Evolutionary conservation across 2,329 filamentous ascomycete genomes (phyloP), one percentile per base, ranked within the genome.

Genomic region (Colletotrichum graminicola): DNA sequence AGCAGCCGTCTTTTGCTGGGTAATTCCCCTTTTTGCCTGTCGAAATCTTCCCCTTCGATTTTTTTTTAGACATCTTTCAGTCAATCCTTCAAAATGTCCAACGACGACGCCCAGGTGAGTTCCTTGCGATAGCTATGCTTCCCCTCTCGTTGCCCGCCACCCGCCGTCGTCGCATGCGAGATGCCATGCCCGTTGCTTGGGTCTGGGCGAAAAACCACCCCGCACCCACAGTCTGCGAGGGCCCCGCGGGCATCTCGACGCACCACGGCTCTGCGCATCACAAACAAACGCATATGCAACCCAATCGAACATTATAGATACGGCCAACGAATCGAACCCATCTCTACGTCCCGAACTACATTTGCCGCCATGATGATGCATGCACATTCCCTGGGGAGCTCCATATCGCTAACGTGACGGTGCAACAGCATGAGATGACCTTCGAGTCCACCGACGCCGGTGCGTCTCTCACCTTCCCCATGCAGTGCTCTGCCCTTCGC

Each of bases 401-500:
- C 23, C 23, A n/a, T 34, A 23, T 21, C 10, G 55, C 54, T 59
- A 61, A 68, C 47, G 51, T 41, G 39, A 64, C 60, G 21, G 21
- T 64, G 47, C 43, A 57, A 23, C 78, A 93, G 89, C 90, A 92
- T 84, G 89, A 93, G 80, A 85, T 86, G 78, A 85, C 84, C 84
- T 98, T 98, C 90, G 94, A 97, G 78, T 92, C 91, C 86, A 94
- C 92, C 89, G 94, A 98, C 89, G 95, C 97, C 84, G 97, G 96
- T 86, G 95, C 96, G 80, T 98, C 96, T 78, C 82, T 88, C 82
- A 99, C 96, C 82, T 98, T 84, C 89, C 96, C 96, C 80, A 97
- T 97, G 94, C 96, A 99, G 91, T 99, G 96, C 88, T 99, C 97
- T 88, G 95, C 97, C 81, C 91, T 99, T 90, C 93, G 96, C 84